Evolutionary conservation across 768 basidiomycete species (phyloP), one percentile per base, ranked within the genome.

Genomic region (Strobilomyces dryophilus): DNA sequence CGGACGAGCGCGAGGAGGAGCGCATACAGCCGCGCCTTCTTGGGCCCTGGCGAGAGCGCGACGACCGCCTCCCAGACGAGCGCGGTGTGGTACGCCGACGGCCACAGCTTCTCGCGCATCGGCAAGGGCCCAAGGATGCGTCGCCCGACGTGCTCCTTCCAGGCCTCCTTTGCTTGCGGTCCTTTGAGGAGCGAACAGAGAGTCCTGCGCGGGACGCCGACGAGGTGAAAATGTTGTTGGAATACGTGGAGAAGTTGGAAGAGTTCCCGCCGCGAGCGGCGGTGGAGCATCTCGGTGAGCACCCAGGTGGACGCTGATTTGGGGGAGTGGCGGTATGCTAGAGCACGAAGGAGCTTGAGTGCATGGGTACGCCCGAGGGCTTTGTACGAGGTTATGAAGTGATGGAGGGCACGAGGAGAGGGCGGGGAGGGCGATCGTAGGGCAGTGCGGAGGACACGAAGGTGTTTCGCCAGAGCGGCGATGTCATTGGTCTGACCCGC

Each of bases 121-220:
- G 49, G 48, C 20, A 29, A 43, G 3, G 57, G 52, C 0, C 42
- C 29, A 2, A 9, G 18, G 3, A 42, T 32, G 53, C 55, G 47
- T 32, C 47, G 10, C 9, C 18, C 14, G 29, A 35, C 29, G 14
- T 8, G 42, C 12, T 53, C 54, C 40, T 46, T 49, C 1, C 54
- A 43, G 2, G 53, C 47, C 7, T 46, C 41, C 20, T 51, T 46
- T 0, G 64, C 57, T 15, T 18, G 58, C 18, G 47, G n/a, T 4
- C 61, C 56, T 24, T 56, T 27, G n/a, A 66, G 43, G 18, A 58
- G 26, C 8, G 52, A 57, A 1, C 59, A 18, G 4, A 67, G 29
- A 0, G 61, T 70, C 63, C 34, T 70, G 49, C 29, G 55, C 0
- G 85, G 83, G n/a, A 88, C 69, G 14, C 81, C 84, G 35, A 74